Base-by-base conservation (phyloP, 805 yeast genomes). In the Saccharomycopsis fodiens region DNA sequence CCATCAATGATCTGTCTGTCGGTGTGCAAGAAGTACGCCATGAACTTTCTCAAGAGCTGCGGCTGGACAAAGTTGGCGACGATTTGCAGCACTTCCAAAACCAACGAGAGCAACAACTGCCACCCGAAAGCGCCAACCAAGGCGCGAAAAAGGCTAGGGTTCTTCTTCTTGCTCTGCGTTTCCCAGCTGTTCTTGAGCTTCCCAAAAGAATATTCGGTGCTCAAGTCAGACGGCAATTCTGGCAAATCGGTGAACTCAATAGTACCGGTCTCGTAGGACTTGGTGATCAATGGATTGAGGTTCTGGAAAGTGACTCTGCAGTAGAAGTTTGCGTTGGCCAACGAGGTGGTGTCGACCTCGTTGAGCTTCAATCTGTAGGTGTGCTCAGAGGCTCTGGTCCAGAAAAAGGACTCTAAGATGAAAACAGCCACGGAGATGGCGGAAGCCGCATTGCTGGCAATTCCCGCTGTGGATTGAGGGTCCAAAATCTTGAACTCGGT, bases 1-100 rank as follows among this genome's bases (percentile, higher is more conserved):
- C 95, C 95, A 46, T 74, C 67, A 10, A 79, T 60, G 16, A 76
- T 55, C 2, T 82, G 79, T 5, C 73, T 69, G 1, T 54, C 56
- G 2, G 41, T 40, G 2, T 50, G 54, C 32, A 62, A 59, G 56
- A 79, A 76, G 45, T 66, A 74, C 36, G 55, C 50, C 46, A 79
- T 75, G 48, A 79, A 66, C 2, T 64, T 46, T 44, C 74, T 66
- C 42, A 79, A 62, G n/a, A 79, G 59, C 55, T 74, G 82, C 0
- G 85, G 85, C 55, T 77, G 78, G 25, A 70, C 58, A 47, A 73
- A 73, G 4, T 65, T 58, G 4, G 67, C 51, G 4, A 66, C 25
- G 40, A 69, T 69, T 43, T 67, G 69, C 8, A 58, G 48, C 51
- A 70, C 57, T 51, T 72, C 73, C 39, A 62, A 62, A 1, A 58